Percentiles rank a stretch among this genome's conserved stretches.
phyloP scores from a whole-genome alignment of 179 eudicot species.

The Silene coronaria region DNA sequence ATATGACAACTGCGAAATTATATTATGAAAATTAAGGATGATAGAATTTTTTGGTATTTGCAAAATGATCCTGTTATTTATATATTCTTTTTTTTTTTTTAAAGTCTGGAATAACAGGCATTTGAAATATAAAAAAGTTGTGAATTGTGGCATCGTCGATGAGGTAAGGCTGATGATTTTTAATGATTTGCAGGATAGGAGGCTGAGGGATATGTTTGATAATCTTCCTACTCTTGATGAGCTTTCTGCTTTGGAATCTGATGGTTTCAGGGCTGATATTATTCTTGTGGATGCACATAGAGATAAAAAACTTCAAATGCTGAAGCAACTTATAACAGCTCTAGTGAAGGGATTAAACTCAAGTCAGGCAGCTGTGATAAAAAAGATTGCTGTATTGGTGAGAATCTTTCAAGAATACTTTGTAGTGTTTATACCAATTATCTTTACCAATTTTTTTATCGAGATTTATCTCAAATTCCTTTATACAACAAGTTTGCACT shows the following conservation, averaged over 20 bases:
- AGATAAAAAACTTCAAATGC: slow-evolving; percentile 83
- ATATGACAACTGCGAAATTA: too few relatives aligned
- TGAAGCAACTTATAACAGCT: slow-evolving; percentile 69
- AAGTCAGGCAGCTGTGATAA: slow-evolving; percentile 68
- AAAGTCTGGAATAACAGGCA: neutral
- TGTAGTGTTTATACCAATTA: neutral
- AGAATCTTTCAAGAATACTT: slow-evolving; percentile 22
- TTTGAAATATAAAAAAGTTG: neutral
- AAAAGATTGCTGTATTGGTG: slow-evolving; percentile 89
- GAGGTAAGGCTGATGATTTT: slow-evolving; percentile 14
- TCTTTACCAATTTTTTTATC: neutral
- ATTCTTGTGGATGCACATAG: slow-evolving; percentile 74
- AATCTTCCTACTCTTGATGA: slow-evolving; percentile 77
- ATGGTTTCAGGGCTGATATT: slow-evolving; percentile 64
- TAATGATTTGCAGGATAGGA: slow-evolving; percentile 57
- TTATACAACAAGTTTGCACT: neutral
- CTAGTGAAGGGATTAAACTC: slow-evolving; percentile 74
- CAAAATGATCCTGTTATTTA: neutral
- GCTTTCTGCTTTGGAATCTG: slow-evolving; percentile 56
- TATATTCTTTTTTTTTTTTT: neutral
- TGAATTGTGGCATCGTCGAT: neutral
- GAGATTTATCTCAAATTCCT: neutral
- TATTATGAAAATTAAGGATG: neutral
- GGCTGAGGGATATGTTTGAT: slow-evolving; percentile 63
- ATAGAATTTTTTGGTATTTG: neutral